Conservation (phyloP, 805 yeast genomes). For the Candida awuae region DNA sequence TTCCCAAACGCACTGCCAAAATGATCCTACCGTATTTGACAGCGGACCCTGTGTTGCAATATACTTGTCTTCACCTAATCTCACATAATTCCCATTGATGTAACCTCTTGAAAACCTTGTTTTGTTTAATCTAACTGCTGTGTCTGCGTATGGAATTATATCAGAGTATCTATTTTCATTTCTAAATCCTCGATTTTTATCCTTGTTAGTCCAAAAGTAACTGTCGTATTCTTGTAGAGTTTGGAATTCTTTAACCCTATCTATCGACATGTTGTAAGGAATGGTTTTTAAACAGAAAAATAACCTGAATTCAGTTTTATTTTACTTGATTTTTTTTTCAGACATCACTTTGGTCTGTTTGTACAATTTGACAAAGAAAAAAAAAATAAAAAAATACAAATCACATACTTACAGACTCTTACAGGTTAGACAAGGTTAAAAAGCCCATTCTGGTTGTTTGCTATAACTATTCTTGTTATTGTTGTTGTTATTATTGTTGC, state of each 20-base stretch:
- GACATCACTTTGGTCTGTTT: too few species aligned
- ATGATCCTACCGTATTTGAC: constrained; percentile 32
- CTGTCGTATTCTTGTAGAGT: constrained; percentile 1
- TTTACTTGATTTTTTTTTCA: too few species aligned
- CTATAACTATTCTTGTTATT: constrained; percentile 1
- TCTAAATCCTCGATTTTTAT: not conserved
- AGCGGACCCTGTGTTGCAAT: constrained; percentile 68
- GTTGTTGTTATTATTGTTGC: constrained; percentile 9
- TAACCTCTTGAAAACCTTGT: constrained; percentile 23
- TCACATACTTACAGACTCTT: not conserved
- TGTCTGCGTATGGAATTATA: constrained; percentile 58
- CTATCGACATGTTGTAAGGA: too few species aligned
- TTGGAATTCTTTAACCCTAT: too few species aligned
- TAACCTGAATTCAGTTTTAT: too few species aligned
- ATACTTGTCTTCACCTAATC: constrained; percentile 25
- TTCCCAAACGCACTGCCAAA: constrained; percentile 32
- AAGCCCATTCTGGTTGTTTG: constrained; percentile 25
- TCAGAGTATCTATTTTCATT: constrained; percentile 48
- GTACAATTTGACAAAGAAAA: too few species aligned
- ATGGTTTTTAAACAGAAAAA: too few species aligned
- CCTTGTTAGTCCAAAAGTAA: not conserved
- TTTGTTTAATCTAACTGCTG: not conserved
- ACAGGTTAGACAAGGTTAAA: constrained; percentile 1
- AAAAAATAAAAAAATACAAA: too few species aligned
- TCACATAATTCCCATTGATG: constrained; percentile 32